Base-by-base conservation (phyloP, 2,329 filamentous ascomycete genomes). In the Aspergillus awamori region DNA sequence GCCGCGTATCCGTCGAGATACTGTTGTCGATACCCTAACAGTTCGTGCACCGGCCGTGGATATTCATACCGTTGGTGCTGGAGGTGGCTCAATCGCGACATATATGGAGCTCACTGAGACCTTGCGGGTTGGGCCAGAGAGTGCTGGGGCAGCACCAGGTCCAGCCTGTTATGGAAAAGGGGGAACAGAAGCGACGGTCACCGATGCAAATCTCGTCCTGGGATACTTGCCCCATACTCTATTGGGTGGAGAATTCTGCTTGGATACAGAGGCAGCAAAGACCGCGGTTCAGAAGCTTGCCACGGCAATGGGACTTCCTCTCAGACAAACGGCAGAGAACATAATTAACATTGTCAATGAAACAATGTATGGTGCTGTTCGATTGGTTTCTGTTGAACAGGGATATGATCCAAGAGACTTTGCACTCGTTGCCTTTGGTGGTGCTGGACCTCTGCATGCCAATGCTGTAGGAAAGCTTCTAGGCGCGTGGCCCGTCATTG, bases 401-500 rank as follows among this genome's bases (percentile, higher is more conserved):
- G 82, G 82, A 38, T 81, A 82, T 58, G 81, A 84, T 61, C 81
- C 82, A 24, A 74, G 78, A 8, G 80, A 83, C 41, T 83, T 83
- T 65, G 80, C 81, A 3, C 73, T 84, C 4, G 81, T 83, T 5
- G 81, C 80, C 1, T 82, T 83, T 61, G 82, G 82, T 30, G 82
- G 82, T 54, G 82, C 81, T 22, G 82, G 82, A 0, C 82, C 82
- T 17, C 72, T 83, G n/a, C 81, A 83, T 62, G 81, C 79, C 3
- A 83, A 83, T 55, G 79, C 80, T 3, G 73, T 83, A 1, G 82
- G 81, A 22, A 77, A 82, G 64, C 74, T 84, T 1, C 74, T 84
- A 5, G 79, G 80, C 0, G 79, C 81, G 2, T 83, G 79, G 78
- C 81, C 81, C 4, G 80, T 84, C n/a, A 82, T 83, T n/a, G 72